Conservation (phyloP, 108 stramenopile genomes). For the Mediolabrus comicus region DNA sequence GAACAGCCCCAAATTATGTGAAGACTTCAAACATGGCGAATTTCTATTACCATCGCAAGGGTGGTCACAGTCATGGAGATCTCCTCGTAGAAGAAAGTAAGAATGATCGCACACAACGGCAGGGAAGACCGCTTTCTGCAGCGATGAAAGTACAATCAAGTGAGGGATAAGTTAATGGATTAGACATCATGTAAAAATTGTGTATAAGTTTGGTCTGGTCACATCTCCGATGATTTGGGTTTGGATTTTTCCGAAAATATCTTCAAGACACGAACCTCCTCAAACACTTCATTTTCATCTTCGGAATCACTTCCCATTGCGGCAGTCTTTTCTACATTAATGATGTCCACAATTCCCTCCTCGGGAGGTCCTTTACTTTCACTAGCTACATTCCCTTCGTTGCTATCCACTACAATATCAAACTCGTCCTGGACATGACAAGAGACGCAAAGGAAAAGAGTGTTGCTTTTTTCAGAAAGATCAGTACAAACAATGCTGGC, state of each 20-base stretch:
- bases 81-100: conserved; percentile 4
- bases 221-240: conserved; percentile 4
- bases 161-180: not conserved
- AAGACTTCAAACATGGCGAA: conserved; percentile 89
- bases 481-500: no score
- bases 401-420: conserved; percentile 55
- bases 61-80: conserved; percentile 31
- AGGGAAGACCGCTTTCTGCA: not conserved
- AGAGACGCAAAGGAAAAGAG: no score
- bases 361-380: conserved; percentile 19
- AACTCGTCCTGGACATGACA: no score
- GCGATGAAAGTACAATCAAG: not conserved
- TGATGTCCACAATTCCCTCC: conserved; percentile 61
- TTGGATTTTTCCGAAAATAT: conserved; percentile 17
- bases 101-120: not conserved
- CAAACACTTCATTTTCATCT: conserved; percentile 67
- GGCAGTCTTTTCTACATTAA: conserved; percentile 55
- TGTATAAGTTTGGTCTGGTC: not conserved
- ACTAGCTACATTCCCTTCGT: conserved; percentile 17
- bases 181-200: no score
- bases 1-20: conserved; percentile 48
- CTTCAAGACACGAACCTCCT: conserved; percentile 47
- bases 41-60: conserved; percentile 81
- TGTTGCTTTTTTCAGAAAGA: no score
- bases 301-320: conserved; percentile 78